Percentiles rank a stretch among this genome's conserved stretches.
Conservation (phyloP, 768 basidiomycete species). For the Lactifluus subvellereus region DNA sequence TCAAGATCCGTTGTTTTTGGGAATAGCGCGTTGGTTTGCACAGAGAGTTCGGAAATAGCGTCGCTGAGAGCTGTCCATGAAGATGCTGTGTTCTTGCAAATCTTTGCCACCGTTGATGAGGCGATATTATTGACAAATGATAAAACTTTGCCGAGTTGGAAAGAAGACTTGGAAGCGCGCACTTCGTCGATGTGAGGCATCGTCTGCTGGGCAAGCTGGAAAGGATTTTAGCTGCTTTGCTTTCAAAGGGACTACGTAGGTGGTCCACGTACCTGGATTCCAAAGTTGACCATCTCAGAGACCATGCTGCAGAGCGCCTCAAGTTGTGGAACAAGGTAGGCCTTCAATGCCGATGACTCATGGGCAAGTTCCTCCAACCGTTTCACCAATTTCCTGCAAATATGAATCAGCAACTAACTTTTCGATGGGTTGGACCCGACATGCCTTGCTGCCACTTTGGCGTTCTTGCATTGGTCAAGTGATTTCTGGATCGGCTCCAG, state of each 20-base stretch:
- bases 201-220: slow-evolving; percentile 81
- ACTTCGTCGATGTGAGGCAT: slow-evolving; percentile 83
- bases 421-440: background rate
- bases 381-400: slow-evolving; percentile 74
- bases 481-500: slow-evolving; percentile 79
- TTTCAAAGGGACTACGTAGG: background rate
- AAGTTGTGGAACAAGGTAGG: slow-evolving; percentile 66
- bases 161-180: slow-evolving; percentile 67
- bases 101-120: slow-evolving; percentile 60
- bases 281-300: slow-evolving; percentile 83
- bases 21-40: slow-evolving; percentile 64
- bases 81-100: slow-evolving; percentile 55
- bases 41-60: slow-evolving; percentile 61
- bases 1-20: slow-evolving; percentile 69
- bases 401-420: background rate
- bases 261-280: slow-evolving; percentile 63
- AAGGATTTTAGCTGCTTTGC: background rate
- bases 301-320: slow-evolving; percentile 65
- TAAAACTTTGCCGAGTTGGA: slow-evolving; percentile 69
- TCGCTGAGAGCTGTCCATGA: slow-evolving; percentile 76
- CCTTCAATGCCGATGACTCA: slow-evolving; percentile 65
- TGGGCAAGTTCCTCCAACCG: slow-evolving; percentile 75
- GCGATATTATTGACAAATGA: slow-evolving; percentile 70
- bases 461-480: slow-evolving; percentile 74
- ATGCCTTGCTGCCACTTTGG: slow-evolving; percentile 70